Base-by-base conservation (phyloP, 2,329 filamentous ascomycete genomes). In the Drechslerella dactyloides region DNA sequence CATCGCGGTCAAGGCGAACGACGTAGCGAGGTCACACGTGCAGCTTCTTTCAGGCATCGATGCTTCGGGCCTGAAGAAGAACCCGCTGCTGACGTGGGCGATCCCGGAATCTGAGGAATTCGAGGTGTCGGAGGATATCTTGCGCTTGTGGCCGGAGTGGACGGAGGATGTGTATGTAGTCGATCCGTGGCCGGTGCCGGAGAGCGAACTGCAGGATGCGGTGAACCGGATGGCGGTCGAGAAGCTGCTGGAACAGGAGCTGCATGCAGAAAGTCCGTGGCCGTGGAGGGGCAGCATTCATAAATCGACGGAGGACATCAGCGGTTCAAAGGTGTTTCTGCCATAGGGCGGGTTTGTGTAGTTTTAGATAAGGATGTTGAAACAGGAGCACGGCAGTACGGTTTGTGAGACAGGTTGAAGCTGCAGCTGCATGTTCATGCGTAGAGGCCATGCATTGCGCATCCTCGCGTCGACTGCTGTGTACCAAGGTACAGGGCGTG, bases 81-180 rank as follows among this genome's bases (percentile, higher is more conserved):
- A 61, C 19, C 44, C 17, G 13, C 42, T 59, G n/a, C 10, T 23
- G 2, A 51, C 13, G 11, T 61, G 58, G 58, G 57, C 46, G 7
- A 23, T 61, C 2, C 58, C 58, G 1, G 52, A 46, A 23, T n/a
- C n/a, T 21, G 40, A 21, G 21, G 46, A 44, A 17, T 61, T 61
- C 17, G 15, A n/a, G 10, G 15, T 52, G n/a, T 27, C 7, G n/a
- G 17, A 33, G 35, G 46, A 37, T 4, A 11, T 30, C 21, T 24
- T 66, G 46, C 53, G 50, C 7, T 40, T 27, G 35, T 60, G 55
- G 48, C 62, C 62, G 6, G 62, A 66, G n/a, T 66, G 54, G 46
- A 51, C 55, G 17, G 50, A 59, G 2, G 40, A 17, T 4, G 17
- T 17, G 11, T 66, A 66, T 23, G 23, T 30, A n/a, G 24, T 27